A percentile compares a stretch with the other conserved stretches of the same genome.
phyloP scores from a whole-genome alignment of 2,329 filamentous ascomycete genomes.

The Beauveria australis region DNA sequence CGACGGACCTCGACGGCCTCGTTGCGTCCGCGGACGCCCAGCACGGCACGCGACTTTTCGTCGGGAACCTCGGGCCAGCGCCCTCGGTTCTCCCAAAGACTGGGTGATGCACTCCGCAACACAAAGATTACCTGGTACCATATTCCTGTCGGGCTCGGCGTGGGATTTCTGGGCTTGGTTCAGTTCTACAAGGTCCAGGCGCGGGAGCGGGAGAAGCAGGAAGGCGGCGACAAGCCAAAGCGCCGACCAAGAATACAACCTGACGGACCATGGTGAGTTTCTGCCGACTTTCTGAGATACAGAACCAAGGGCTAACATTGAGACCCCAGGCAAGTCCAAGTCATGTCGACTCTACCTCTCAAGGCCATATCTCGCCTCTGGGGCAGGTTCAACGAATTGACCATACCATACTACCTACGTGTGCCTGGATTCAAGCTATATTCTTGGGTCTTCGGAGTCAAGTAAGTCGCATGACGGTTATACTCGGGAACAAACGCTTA shows the following conservation, averaged over 20 bases:
- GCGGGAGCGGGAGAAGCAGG: slow-evolving; percentile 44
- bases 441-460: slow-evolving; percentile 84
- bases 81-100: slow-evolving; percentile 42
- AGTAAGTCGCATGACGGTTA: slow-evolving; percentile 30
- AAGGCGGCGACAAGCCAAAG: slow-evolving; percentile 30
- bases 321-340: slow-evolving; percentile 62
- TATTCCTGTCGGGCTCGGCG: slow-evolving; percentile 78
- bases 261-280: slow-evolving; percentile 68
- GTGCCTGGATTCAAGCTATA: slow-evolving; percentile 89
- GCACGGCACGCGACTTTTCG: slow-evolving; percentile 23
- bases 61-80: slow-evolving; percentile 32
- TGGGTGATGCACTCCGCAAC: slow-evolving; percentile 41
- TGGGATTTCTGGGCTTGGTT: slow-evolving; percentile 73
- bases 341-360: slow-evolving; percentile 87
- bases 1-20: slow-evolving; percentile 20
- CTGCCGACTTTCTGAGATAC: background rate
- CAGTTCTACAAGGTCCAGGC: slow-evolving; percentile 71
- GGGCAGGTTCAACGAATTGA: slow-evolving; percentile 85
- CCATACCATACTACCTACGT: slow-evolving; percentile 79
- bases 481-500: background rate
- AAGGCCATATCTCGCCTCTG: slow-evolving; percentile 85
- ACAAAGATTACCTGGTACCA: slow-evolving; percentile 75
- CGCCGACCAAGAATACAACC: slow-evolving; percentile 60
- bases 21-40: slow-evolving; percentile 13
- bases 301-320: background rate